Percentiles rank a stretch among this genome's conserved stretches.
Conservation (phyloP, 305 asterid genomes). For the Fraxinus greggii region DNA sequence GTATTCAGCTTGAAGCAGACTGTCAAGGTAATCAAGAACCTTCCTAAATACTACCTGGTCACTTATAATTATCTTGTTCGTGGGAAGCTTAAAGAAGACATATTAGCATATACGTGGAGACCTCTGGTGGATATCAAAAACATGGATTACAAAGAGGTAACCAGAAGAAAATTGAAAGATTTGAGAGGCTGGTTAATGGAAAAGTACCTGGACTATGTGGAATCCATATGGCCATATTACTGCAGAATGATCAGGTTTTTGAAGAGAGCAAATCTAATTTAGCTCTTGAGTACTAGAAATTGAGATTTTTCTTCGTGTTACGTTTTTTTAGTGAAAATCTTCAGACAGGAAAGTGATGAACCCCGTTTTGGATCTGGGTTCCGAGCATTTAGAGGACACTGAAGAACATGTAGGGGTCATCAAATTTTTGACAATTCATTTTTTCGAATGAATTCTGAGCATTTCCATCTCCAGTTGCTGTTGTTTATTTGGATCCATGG, state of each 20-base stretch:
- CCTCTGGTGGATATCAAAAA: slow-evolving; percentile 53
- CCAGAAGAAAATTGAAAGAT: slow-evolving; percentile 41
- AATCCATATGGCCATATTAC: slow-evolving; percentile 84
- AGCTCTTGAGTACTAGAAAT: slow-evolving; percentile 20
- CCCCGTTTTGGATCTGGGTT: slow-evolving; percentile 36
- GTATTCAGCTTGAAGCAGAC: slow-evolving; percentile 69
- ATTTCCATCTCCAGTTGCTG: slow-evolving; percentile 4
- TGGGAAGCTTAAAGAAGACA: slow-evolving; percentile 61
- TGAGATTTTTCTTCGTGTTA: slow-evolving; percentile 8
- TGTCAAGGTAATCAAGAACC: slow-evolving; percentile 50
- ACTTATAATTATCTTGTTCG: slow-evolving; percentile 38
- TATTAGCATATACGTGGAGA: slow-evolving; percentile 42
- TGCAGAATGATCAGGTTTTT: slow-evolving; percentile 78
- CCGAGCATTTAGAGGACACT: slow-evolving; percentile 8
- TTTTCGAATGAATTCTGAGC: slow-evolving; percentile 15
- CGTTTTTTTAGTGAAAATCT: slow-evolving; percentile 25
- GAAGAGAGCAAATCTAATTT: slow-evolving; percentile 80
- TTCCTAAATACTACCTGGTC: slow-evolving; percentile 49
- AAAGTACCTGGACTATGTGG: slow-evolving; percentile 65
- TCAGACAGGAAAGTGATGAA: slow-evolving; percentile 15
- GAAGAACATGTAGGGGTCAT: slow-evolving; percentile 17
- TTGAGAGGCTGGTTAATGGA: slow-evolving; percentile 51
- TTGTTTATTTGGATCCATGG: slow-evolving; percentile 12
- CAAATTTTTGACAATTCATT: slow-evolving; percentile 1
- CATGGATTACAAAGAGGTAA: slow-evolving; percentile 41